Evolutionary conservation across 768 basidiomycete genomes (phyloP).

Genomic region (Tephrocybe sp.): DNA sequence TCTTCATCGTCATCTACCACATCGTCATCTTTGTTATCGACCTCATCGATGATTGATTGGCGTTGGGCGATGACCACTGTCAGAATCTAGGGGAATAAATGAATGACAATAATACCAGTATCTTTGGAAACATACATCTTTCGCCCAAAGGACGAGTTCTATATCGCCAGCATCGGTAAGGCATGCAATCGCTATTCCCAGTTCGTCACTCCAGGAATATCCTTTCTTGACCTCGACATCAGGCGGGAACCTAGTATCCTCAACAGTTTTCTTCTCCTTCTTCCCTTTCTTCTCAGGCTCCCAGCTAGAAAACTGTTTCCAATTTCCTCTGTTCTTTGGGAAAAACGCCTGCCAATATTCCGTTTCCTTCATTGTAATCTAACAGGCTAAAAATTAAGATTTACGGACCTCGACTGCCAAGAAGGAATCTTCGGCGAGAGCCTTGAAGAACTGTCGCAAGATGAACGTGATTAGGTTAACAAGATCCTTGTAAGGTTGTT

Average conservation of each 20-base stretch:
- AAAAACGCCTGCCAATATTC: slow-evolving; percentile 66
- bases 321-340: slow-evolving; percentile 82
- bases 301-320: slow-evolving; percentile 84
- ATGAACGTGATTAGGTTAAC: slow-evolving; percentile 81
- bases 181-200: slow-evolving; percentile 79
- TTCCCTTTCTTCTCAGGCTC: slow-evolving; percentile 50
- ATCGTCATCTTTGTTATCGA: slow-evolving; percentile 32
- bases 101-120: neutral
- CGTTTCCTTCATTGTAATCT: neutral
- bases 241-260: slow-evolving; percentile 47
- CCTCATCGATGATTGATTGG: slow-evolving; percentile 58
- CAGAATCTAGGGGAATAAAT: slow-evolving; percentile 48
- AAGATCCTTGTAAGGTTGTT: slow-evolving; percentile 81
- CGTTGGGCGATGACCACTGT: slow-evolving; percentile 57
- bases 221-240: slow-evolving; percentile 86
- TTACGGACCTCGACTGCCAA: slow-evolving; percentile 78
- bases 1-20: slow-evolving; percentile 31
- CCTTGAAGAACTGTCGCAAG: slow-evolving; percentile 91
- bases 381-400: neutral
- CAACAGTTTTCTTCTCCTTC: slow-evolving; percentile 32
- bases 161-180: slow-evolving; percentile 40
- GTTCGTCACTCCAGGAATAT: slow-evolving; percentile 84
- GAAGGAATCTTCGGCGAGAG: slow-evolving; percentile 78
- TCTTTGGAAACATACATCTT: slow-evolving; percentile 55
- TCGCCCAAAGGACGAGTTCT: slow-evolving; percentile 72